A percentile compares a stretch with the other conserved stretches of the same genome.
phyloP scores from a whole-genome alignment of 2,329 filamentous ascomycete genomes.

The Hymenoscyphus infarciens region DNA sequence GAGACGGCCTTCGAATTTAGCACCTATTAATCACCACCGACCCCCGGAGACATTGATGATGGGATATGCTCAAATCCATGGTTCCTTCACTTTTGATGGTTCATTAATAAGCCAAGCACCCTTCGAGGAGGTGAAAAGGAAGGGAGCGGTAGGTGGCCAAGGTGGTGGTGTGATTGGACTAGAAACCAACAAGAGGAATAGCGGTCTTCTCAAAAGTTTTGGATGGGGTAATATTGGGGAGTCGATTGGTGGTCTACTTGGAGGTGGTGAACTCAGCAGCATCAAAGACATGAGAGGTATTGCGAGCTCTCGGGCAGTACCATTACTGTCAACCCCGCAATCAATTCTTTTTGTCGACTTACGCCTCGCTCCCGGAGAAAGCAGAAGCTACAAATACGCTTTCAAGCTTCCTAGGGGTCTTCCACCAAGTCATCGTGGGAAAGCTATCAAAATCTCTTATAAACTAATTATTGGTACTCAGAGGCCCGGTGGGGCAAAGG shows the following conservation, averaged over 20 bases:
- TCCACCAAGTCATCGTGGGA: constrained; percentile 87
- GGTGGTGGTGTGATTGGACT: constrained; percentile 83
- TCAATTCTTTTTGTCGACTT: constrained; percentile 95
- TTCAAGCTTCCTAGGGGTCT: constrained; percentile 83
- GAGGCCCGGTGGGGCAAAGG: constrained; percentile 70
- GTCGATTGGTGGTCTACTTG: constrained; percentile 83
- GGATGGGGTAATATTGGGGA: constrained; percentile 87
- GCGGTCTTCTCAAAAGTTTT: constrained; percentile 75
- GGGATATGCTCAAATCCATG: constrained; percentile 93
- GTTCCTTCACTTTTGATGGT: constrained; percentile 86
- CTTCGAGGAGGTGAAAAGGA: constrained; percentile 94
- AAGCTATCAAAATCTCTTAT: constrained; percentile 91
- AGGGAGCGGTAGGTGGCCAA: constrained; percentile 83
- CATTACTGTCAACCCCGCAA: constrained; percentile 89
- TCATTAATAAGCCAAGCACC: constrained; percentile 84
- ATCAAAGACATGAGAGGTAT: constrained; percentile 93
- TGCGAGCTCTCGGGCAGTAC: constrained; percentile 80
- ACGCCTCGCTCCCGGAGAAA: constrained; percentile 81
- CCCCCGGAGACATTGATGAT: constrained; percentile 85
- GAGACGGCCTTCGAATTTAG: constrained; percentile 45
- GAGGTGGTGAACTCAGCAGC: constrained; percentile 80
- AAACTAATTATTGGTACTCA: constrained; percentile 90
- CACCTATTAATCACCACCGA: constrained; percentile 41
- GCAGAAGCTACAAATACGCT: constrained; percentile 78
- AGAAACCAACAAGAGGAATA: constrained; percentile 68